Evolutionary conservation across 306 rosid genomes (phyloP), one percentile per base, ranked within the genome.

Genomic region (Psophocarpus tetragonolobus): DNA sequence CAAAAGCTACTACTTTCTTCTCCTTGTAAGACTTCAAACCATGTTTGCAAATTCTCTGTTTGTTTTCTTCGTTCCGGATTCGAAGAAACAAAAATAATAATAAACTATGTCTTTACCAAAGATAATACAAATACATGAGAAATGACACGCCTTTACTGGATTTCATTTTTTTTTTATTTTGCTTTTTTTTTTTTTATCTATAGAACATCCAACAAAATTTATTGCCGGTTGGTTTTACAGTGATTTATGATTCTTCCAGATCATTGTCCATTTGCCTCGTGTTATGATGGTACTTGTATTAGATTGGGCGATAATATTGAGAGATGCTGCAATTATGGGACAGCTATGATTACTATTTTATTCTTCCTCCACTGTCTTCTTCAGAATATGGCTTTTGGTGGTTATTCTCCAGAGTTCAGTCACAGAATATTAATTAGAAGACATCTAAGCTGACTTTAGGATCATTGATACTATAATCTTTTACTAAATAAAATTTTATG

Each of bases 221-320:
- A n/a, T n/a, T n/a, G 3, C 2, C 24, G 7, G 14, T 42, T 5
- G 47, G 47, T 54, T 66, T 29, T 58, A 6, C 29, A 26, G 6
- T 58, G 64, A 13, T 57, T 5, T 2, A 26, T 13, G 29, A 44
- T 56, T 41, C 33, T 20, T 8, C 12, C 27, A 38, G 12, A 30
- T 12, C 35, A 61, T 21, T 36, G 36, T 13, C 41, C 23, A 3
- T 68, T 36, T 74, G 11, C n/a, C 35, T 38, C 5, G 58, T 32
- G 57, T 77, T 39, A 23, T 26, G 75, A 77, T 61, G 21, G 6
- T 38, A 36, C 64, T 57, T 57, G 3, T 24, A 26, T 57, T 51
- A 33, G 39, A 38, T 54, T 77, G 68, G 56, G 48, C 60, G 68
- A 53, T 54, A 60, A 18, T 12, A 68, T 27, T 36, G 56, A 38